A percentile compares a stretch with the other conserved stretches of the same genome.
Evolutionary conservation across 371 early-diverging fungal genomes (phyloP).

Genomic region (Blakeslea trispora): DNA sequence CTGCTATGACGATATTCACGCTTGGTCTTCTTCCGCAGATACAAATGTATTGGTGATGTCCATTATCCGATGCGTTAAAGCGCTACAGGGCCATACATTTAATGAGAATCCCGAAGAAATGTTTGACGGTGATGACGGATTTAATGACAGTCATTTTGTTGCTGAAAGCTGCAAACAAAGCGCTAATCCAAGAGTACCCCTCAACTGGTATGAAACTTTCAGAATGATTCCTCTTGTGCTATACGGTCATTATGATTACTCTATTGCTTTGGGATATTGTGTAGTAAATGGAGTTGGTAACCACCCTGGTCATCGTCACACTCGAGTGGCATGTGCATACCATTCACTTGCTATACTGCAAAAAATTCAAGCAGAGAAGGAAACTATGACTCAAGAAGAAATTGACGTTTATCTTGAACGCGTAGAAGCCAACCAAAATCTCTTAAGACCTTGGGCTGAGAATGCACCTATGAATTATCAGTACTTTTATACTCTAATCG

Average conservation of each 20-base stretch:
- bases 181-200: slow-evolving; percentile 28
- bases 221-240: slow-evolving; percentile 41
- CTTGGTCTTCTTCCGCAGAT: slow-evolving; percentile 44
- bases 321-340: slow-evolving; percentile 32
- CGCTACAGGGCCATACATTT: slow-evolving; percentile 43
- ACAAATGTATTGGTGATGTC: slow-evolving; percentile 38
- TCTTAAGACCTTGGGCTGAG: slow-evolving; percentile 30
- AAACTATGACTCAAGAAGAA: slow-evolving; percentile 16
- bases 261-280: slow-evolving; percentile 35
- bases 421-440: slow-evolving; percentile 29
- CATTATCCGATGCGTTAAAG: slow-evolving; percentile 40
- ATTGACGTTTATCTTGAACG: slow-evolving; percentile 17
- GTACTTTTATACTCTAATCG: slow-evolving; percentile 41
- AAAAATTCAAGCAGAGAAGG: slow-evolving; percentile 25
- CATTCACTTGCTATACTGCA: slow-evolving; percentile 41
- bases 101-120: slow-evolving; percentile 22
- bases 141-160: slow-evolving; percentile 43
- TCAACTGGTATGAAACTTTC: slow-evolving; percentile 46
- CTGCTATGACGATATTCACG: slow-evolving; percentile 41
- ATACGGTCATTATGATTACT: slow-evolving; percentile 44
- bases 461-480: slow-evolving; percentile 31
- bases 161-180: slow-evolving; percentile 40
- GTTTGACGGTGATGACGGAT: slow-evolving; percentile 50
- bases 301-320: slow-evolving; percentile 46
- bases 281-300: slow-evolving; percentile 28